Conservation (phyloP, 2,329 filamentous ascomycete species). For the Mycosphaerella sp. region DNA sequence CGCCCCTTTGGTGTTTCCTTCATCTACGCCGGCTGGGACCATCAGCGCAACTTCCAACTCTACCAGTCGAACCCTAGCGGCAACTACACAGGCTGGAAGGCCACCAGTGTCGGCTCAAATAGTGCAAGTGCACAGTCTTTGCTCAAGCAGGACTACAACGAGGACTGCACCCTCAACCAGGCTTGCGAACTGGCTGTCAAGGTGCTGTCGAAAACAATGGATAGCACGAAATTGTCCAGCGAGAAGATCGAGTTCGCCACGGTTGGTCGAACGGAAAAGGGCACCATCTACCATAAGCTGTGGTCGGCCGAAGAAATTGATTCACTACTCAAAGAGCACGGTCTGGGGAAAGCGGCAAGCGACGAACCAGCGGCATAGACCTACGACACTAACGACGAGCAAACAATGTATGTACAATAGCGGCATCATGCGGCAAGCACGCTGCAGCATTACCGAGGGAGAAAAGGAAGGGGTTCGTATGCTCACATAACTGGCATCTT, state of each 20-base stretch:
- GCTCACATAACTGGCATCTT: background rate
- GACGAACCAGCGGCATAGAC: slow-evolving; percentile 17
- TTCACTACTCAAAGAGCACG: slow-evolving; percentile 87
- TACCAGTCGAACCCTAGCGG: slow-evolving; percentile 98
- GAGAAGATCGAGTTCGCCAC: slow-evolving; percentile 99
- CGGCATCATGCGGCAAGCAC: background rate
- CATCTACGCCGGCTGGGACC: slow-evolving; percentile 98
- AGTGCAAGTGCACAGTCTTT: slow-evolving; percentile 95
- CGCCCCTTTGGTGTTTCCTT: slow-evolving; percentile 98
- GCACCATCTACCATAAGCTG: slow-evolving; percentile 96
- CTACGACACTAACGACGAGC: slow-evolving; percentile 2
- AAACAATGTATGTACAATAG: slow-evolving; percentile 3
- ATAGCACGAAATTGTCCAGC: slow-evolving; percentile 95
- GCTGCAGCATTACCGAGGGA: background rate
- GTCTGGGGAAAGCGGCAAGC: slow-evolving; percentile 82
- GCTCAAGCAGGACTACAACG: slow-evolving; percentile 99
- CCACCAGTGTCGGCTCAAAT: slow-evolving; percentile 94
- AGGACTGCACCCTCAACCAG: slow-evolving; percentile 93
- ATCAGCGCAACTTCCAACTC: slow-evolving; percentile 92
- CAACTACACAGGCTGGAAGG: slow-evolving; percentile 99
- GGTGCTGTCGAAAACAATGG: slow-evolving; percentile 99
- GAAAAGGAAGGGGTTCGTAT: background rate
- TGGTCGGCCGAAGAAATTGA: slow-evolving; percentile 98
- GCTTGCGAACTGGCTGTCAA: slow-evolving; percentile 97
- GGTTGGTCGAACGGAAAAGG: slow-evolving; percentile 88